Percentiles rank a stretch among this genome's conserved stretches.
Evolutionary conservation across 192 early-diverging fungal species (phyloP).

Genomic region (Gaertneriomyces semiglobifer): DNA sequence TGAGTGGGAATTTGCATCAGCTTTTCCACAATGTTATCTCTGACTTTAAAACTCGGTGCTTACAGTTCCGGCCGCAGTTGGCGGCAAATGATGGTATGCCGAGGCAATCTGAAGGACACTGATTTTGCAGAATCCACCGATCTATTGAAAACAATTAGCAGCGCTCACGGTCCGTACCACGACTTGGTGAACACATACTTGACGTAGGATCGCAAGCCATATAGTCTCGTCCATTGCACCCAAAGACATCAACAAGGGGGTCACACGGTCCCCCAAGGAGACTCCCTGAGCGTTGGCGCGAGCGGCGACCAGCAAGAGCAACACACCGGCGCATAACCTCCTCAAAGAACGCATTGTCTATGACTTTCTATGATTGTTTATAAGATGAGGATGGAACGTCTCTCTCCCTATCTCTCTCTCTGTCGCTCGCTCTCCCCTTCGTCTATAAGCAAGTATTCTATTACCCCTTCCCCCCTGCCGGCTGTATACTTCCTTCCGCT

Average conservation of each 20-base stretch:
- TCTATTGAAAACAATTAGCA: neutral
- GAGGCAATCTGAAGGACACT: neutral
- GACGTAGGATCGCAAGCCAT: constrained; percentile 19
- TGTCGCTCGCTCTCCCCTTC: no score
- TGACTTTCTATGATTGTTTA: no score
- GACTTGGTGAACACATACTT: neutral
- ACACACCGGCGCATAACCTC: no score
- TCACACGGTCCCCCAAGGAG: neutral
- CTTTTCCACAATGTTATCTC: no score
- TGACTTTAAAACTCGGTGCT: neutral
- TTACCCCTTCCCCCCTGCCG: no score
- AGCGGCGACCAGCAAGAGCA: no score
- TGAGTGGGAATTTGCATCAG: neutral
- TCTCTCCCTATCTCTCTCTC: no score
- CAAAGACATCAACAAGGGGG: constrained; percentile 16
- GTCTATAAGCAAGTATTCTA: no score
- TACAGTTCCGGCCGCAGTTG: constrained; percentile 5
- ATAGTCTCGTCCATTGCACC: constrained; percentile 23
- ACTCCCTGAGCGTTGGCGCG: no score
- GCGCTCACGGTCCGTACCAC: neutral
- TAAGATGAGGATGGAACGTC: no score
- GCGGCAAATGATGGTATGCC: constrained; percentile 5
- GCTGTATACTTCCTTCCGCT: no score
- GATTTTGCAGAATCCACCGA: constrained; percentile 11
- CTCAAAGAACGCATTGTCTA: no score